These are phyloP conservation scores for Conticribra guillardii DNA, from an alignment of 108 stramenopile genomes.

Conservation along the genomic window DNA sequence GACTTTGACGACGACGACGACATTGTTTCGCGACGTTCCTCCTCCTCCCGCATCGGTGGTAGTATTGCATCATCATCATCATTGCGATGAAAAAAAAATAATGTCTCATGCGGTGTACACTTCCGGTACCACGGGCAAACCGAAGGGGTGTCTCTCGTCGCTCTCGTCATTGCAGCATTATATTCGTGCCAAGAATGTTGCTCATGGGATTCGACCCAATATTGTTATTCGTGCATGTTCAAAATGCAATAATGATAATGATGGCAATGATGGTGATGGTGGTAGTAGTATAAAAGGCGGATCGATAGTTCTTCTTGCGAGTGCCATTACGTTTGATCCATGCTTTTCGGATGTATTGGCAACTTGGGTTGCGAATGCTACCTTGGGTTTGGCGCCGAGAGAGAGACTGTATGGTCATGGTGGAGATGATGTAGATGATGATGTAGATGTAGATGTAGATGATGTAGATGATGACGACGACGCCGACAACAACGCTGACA, in stretches of 20 bases:
- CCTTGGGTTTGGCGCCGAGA: slow-evolving; percentile 61
- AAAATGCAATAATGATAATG: no score
- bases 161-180: slow-evolving; percentile 65
- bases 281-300: no score
- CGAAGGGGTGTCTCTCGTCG: slow-evolving; percentile 92
- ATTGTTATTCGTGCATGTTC: no score
- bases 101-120: slow-evolving; percentile 93
- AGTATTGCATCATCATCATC: neutral
- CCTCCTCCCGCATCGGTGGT: no score
- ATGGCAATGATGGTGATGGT: no score
- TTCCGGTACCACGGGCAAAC: slow-evolving; percentile 93
- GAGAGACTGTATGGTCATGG: slow-evolving; percentile 36
- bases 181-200: slow-evolving; percentile 66
- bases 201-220: slow-evolving; percentile 57
- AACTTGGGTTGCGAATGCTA: slow-evolving; percentile 60
- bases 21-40: no score
- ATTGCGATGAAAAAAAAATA: neutral
- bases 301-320: slow-evolving; percentile 77
- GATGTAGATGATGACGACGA: no score
- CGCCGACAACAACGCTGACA: no score
- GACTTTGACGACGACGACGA: neutral
- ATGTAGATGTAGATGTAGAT: no score
- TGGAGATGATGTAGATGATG: no score
- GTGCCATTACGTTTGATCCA: slow-evolving; percentile 83
- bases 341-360: slow-evolving; percentile 83